Evolutionary conservation across 345 rosid species (phyloP).

Genomic region (Eucalyptus curtisii): DNA sequence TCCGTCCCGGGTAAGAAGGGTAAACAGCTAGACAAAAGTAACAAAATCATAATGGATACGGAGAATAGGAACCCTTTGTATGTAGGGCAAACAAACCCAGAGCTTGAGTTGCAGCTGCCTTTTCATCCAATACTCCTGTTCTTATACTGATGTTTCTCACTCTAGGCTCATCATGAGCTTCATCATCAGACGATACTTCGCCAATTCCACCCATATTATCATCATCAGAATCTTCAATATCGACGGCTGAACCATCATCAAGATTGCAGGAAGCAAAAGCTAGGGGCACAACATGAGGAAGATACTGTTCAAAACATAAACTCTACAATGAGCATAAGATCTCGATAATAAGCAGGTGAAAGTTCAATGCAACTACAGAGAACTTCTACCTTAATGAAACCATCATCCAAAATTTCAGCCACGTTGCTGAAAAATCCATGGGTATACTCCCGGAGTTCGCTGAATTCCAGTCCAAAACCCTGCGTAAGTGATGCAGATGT

Average conservation of each 20-base stretch:
- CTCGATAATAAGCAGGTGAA: background rate
- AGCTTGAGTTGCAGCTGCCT: constrained; percentile 99
- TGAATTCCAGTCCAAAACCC: constrained; percentile 92
- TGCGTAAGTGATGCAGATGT: constrained; percentile 12
- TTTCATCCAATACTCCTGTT: constrained; percentile 98
- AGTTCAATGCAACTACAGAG: background rate
- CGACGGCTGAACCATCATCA: constrained; percentile 97
- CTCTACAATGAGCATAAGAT: background rate
- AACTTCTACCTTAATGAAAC: constrained; percentile 62
- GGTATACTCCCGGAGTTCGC: constrained; percentile 95
- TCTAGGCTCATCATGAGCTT: constrained; percentile 93
- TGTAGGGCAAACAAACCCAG: constrained; percentile 94
- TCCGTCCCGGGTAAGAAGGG: background rate
- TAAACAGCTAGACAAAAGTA: background rate
- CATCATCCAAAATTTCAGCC: constrained; percentile 89
- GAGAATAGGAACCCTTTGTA: constrained; percentile 67
- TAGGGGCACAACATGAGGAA: constrained; percentile 84
- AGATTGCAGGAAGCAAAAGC: constrained; percentile 93
- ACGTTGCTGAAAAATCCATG: constrained; percentile 98
- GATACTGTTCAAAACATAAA: constrained; percentile 49
- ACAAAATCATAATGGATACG: constrained; percentile 54
- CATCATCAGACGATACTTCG: constrained; percentile 97
- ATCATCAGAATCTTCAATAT: constrained; percentile 87
- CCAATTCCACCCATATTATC: constrained; percentile 78
- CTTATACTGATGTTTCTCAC: constrained; percentile 92